These are phyloP conservation scores for Fusarium citri DNA, from an alignment of 2,329 filamentous ascomycete species.

Conservation along the genomic window DNA sequence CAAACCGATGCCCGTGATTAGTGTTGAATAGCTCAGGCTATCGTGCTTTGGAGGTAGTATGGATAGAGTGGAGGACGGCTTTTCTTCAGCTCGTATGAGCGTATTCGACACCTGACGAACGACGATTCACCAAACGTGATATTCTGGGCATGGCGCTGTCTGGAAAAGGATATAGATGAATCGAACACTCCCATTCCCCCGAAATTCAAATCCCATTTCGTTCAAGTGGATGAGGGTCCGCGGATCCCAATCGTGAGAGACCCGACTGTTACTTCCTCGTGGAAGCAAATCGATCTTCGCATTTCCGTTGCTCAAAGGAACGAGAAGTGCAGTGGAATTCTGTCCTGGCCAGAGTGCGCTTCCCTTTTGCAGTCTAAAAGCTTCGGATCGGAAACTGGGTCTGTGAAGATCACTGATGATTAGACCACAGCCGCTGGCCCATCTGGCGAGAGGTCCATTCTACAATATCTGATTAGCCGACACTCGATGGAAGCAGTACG, in stretches of 20 bases:
- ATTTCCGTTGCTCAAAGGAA: conserved; percentile 27
- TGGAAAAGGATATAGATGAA: conserved; percentile 38
- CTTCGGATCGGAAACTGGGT: conserved; percentile 30
- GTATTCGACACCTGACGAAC: neutral
- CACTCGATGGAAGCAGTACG: neutral
- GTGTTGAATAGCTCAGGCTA: neutral
- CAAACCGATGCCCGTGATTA: neutral
- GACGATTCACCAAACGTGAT: neutral
- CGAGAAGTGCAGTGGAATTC: conserved; percentile 18
- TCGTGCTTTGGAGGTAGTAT: neutral
- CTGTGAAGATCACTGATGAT: conserved; percentile 26
- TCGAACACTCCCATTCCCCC: conserved; percentile 30
- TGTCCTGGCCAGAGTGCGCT: conserved; percentile 25
- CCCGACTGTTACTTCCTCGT: conserved; percentile 10
- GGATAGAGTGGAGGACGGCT: neutral
- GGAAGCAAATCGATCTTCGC: conserved; percentile 27
- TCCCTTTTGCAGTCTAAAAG: conserved; percentile 34
- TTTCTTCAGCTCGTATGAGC: neutral
- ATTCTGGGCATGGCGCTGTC: conserved; percentile 1
- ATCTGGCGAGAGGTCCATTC: conserved; percentile 7
- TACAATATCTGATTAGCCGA: conserved; percentile 1
- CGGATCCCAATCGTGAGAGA: conserved; percentile 29
- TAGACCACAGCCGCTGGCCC: conserved; percentile 13
- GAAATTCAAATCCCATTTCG: conserved; percentile 33
- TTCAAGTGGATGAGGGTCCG: conserved; percentile 31